A percentile compares a stretch with the other conserved stretches of the same genome.
phyloP scores from a whole-genome alignment of 106 monocot species.

The Dactylorhiza incarnata region DNA sequence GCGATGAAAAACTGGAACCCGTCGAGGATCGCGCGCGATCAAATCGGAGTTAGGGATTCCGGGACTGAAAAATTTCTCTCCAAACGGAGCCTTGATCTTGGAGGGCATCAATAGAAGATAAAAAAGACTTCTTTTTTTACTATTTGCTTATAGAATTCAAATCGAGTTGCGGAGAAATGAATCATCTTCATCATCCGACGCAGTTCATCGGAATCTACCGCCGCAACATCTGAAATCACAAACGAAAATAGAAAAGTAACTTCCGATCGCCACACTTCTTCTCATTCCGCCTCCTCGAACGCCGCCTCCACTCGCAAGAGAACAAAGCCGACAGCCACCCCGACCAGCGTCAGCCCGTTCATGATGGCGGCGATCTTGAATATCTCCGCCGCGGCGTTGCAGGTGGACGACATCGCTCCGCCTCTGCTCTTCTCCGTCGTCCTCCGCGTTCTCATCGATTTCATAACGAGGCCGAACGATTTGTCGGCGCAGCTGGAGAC shows the following conservation, averaged over 20 bases:
- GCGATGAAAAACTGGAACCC: too few relatives aligned
- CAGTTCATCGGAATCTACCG: not conserved
- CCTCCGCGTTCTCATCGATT: conserved; percentile 16
- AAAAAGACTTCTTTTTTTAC: not conserved
- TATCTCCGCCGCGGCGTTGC: conserved; percentile 56
- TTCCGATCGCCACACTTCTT: not conserved
- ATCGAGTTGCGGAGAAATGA: not conserved
- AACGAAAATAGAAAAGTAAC: not conserved
- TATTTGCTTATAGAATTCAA: not conserved
- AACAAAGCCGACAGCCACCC: conserved; percentile 69
- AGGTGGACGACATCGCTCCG: conserved; percentile 62
- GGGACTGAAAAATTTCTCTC: too few relatives aligned
- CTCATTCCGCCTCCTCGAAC: conserved; percentile 21
- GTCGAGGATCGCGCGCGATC: too few relatives aligned
- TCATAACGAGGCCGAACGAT: conserved; percentile 18
- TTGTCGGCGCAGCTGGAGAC: conserved; percentile 7
- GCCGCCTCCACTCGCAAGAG: conserved; percentile 50
- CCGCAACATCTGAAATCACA: not conserved
- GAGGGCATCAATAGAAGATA: not conserved
- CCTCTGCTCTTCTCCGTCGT: conserved; percentile 16
- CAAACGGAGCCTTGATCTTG: too few relatives aligned
- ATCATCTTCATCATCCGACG: not conserved
- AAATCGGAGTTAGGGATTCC: too few relatives aligned
- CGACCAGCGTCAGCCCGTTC: conserved; percentile 54
- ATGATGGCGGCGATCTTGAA: conserved; percentile 69